Conservation (phyloP, 768 basidiomycete species). For the Mycena filopes region DNA sequence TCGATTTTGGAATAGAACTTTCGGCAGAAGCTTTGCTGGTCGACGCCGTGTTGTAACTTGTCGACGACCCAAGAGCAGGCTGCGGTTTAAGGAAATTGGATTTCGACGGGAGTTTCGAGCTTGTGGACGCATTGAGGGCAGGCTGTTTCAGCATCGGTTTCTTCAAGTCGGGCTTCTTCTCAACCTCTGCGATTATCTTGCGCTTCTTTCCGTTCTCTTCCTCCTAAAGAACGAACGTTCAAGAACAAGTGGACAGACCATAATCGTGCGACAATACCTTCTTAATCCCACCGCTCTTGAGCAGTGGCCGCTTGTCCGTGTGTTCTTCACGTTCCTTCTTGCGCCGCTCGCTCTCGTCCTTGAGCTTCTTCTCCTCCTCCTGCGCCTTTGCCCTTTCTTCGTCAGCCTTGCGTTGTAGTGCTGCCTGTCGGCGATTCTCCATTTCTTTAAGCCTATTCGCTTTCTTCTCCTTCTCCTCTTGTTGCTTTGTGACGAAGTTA, state of each 20-base stretch:
- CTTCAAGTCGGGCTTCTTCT: constrained; percentile 68
- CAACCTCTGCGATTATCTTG: constrained; percentile 62
- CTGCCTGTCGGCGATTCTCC: constrained; percentile 82
- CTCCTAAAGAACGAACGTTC: constrained; percentile 57
- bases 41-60: constrained; percentile 34
- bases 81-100: constrained; percentile 44
- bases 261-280: constrained; percentile 54
- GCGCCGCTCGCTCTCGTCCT: constrained; percentile 78
- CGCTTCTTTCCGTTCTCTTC: constrained; percentile 81
- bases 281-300: constrained; percentile 62
- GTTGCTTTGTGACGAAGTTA: constrained; percentile 66
- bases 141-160: constrained; percentile 62
- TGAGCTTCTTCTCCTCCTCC: constrained; percentile 78
- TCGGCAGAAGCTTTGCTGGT: constrained; percentile 44
- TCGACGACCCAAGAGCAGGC: constrained; percentile 40
- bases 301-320: constrained; percentile 69
- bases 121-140: constrained; percentile 49
- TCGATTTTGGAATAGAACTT: constrained; percentile 46
- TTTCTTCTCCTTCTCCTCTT: constrained; percentile 88
- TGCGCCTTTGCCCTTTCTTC: constrained; percentile 73
- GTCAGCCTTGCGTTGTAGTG: constrained; percentile 78
- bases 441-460: constrained; percentile 78
- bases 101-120: constrained; percentile 50
- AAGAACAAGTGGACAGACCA: constrained; percentile 3
- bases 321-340: constrained; percentile 86